Conservation (phyloP, 2,329 filamentous ascomycete species). For the Aspergillus chevalieri region DNA sequence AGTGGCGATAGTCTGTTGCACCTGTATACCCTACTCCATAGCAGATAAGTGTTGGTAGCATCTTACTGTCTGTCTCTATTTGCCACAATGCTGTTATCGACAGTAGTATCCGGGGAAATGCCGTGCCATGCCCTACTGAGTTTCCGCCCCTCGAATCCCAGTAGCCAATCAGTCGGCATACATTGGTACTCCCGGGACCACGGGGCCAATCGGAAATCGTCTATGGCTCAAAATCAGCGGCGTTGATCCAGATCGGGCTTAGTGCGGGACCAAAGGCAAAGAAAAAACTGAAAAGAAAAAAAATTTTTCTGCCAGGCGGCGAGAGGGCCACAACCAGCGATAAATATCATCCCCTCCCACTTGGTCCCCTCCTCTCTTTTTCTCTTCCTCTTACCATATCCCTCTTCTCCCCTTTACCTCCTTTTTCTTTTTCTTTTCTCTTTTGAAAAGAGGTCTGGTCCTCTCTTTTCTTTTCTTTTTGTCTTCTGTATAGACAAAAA, state of each 20-base stretch:
- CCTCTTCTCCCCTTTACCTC: conserved; percentile 6
- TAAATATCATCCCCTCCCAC: conserved; percentile 31
- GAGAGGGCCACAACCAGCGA: conserved; percentile 29
- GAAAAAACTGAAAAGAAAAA: conserved; percentile 15
- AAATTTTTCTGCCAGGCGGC: conserved; percentile 1
- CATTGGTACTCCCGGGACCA: conserved; percentile 6
- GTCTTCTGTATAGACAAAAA: conserved; percentile 30
- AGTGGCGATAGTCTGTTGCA: too few relatives aligned
- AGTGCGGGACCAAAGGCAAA: conserved; percentile 19
- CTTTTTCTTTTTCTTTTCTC: conserved; percentile 15
- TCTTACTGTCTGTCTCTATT: too few relatives aligned
- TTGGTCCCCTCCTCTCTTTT: conserved; percentile 21
- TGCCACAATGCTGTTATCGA: too few relatives aligned
- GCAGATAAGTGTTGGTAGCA: too few relatives aligned
- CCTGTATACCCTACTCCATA: too few relatives aligned
- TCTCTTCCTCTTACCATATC: conserved; percentile 8
- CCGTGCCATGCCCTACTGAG: too few relatives aligned
- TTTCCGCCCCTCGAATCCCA: too few relatives aligned
- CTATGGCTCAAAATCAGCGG: conserved; percentile 12
- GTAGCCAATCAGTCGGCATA: too few relatives aligned
- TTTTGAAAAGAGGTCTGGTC: conserved; percentile 29
- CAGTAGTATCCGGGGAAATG: too few relatives aligned
- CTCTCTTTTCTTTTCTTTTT: conserved; percentile 27
- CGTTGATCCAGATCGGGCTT: conserved; percentile 12
- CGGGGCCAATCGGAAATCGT: conserved; percentile 13